Evolutionary conservation across 2,329 filamentous ascomycete genomes (phyloP).

Genomic region (Sclerotinia borealis): DNA sequence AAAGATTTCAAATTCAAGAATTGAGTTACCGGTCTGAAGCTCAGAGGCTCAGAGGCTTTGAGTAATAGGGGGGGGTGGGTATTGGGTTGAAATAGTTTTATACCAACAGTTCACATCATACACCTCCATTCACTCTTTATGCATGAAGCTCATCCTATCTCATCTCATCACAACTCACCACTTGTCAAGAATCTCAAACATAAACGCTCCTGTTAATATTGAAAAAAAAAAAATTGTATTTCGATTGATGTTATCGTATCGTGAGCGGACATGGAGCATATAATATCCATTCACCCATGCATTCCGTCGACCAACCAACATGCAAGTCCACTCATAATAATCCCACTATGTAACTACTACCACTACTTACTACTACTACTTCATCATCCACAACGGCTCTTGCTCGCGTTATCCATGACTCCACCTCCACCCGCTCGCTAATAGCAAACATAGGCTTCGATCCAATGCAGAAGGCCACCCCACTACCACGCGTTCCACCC

Average conservation of each 20-base stretch:
- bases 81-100: too few relatives aligned
- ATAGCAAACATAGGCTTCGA: constrained; percentile 5
- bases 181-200: not conserved
- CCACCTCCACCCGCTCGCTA: constrained; percentile 1
- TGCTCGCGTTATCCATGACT: not conserved
- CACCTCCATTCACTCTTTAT: too few relatives aligned
- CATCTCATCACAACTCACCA: too few relatives aligned
- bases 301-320: not conserved
- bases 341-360: not conserved
- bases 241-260: constrained; percentile 9
- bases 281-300: not conserved
- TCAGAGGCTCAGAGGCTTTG: too few relatives aligned
- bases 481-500: not conserved
- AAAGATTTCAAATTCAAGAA: too few relatives aligned
- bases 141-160: too few relatives aligned
- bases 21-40: too few relatives aligned
- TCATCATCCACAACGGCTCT: not conserved
- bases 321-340: not conserved
- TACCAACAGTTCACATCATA: too few relatives aligned
- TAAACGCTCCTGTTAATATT: not conserved
- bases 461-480: constrained; percentile 5
- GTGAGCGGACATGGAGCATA: not conserved
- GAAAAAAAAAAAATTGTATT: not conserved
- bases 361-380: not conserved
- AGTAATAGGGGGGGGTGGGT: not conserved